phyloP scores from a whole-genome alignment of 805 yeast genomes.

The Cyberlindnera xylosilytica region DNA sequence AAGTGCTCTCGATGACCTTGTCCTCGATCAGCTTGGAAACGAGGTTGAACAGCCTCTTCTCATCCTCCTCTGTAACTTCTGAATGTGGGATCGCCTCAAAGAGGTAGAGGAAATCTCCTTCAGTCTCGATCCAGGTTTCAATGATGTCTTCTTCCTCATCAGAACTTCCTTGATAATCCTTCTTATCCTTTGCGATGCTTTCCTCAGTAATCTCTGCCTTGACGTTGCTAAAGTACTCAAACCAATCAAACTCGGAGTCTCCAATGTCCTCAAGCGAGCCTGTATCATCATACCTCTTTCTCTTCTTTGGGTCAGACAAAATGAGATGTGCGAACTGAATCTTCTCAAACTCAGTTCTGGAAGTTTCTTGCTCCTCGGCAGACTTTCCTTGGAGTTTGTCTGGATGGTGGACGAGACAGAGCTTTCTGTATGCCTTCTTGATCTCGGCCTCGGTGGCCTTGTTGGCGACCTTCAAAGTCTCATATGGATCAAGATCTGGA shows the following conservation, averaged over 20 bases:
- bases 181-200: conserved; percentile 65
- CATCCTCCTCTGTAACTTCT: conserved; percentile 58
- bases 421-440: conserved; percentile 63
- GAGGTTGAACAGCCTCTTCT: conserved; percentile 52
- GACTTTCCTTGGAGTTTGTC: conserved; percentile 51
- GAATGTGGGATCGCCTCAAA: conserved; percentile 80
- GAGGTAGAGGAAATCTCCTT: conserved; percentile 67
- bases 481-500: conserved; percentile 63
- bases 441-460: conserved; percentile 49
- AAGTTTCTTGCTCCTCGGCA: conserved; percentile 31
- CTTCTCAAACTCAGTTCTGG: conserved; percentile 51
- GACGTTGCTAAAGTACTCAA: conserved; percentile 47
- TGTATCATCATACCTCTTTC: conserved; percentile 63
- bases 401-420: conserved; percentile 67
- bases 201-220: conserved; percentile 54
- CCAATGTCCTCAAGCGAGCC: conserved; percentile 52
- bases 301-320: conserved; percentile 52
- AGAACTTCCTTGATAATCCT: conserved; percentile 55
- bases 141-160: conserved; percentile 65
- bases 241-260: conserved; percentile 49
- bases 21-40: conserved; percentile 44
- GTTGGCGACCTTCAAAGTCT: conserved; percentile 40
- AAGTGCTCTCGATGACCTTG: conserved; percentile 35
- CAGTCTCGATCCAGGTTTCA: conserved; percentile 49
- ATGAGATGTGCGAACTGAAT: conserved; percentile 75